Conservation (phyloP, 2,329 filamentous ascomycete species). For the Pseudomassariella vexata region DNA sequence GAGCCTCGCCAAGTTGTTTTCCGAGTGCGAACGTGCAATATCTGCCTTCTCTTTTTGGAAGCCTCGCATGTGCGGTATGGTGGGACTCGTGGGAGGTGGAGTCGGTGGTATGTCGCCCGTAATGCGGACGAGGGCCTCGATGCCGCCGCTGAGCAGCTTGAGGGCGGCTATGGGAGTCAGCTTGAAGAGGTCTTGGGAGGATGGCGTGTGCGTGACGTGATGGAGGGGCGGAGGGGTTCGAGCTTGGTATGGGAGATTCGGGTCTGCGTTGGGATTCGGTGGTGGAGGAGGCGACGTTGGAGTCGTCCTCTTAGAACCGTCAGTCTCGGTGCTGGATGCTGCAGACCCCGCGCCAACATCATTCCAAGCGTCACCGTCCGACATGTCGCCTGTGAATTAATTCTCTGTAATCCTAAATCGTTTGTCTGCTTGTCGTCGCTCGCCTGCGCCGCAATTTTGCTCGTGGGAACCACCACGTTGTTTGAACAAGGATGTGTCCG, state of each 20-base stretch:
- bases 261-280: slow-evolving; percentile 30
- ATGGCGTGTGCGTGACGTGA: slow-evolving; percentile 32
- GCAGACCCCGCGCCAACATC: no score
- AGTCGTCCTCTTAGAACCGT: slow-evolving; percentile 14
- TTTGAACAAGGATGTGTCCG: no score
- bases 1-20: slow-evolving; percentile 43
- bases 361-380: background rate
- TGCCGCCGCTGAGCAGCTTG: slow-evolving; percentile 66
- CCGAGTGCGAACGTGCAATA: slow-evolving; percentile 53
- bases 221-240: slow-evolving; percentile 35
- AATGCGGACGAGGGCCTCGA: slow-evolving; percentile 65
- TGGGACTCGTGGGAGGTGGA: slow-evolving; percentile 60
- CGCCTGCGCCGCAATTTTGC: no score
- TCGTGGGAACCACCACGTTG: no score
- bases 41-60: slow-evolving; percentile 58
- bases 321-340: no score
- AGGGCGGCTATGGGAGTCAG: slow-evolving; percentile 70
- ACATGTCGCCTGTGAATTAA: background rate
- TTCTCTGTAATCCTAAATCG: no score
- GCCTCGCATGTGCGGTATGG: slow-evolving; percentile 58
- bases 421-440: no score
- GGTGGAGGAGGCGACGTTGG: slow-evolving; percentile 29
- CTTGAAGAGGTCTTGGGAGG: slow-evolving; percentile 62
- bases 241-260: slow-evolving; percentile 23
- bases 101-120: slow-evolving; percentile 77